Conservation (phyloP, 306 rosid genomes). For the Ammopiptanthus mongolicus region DNA sequence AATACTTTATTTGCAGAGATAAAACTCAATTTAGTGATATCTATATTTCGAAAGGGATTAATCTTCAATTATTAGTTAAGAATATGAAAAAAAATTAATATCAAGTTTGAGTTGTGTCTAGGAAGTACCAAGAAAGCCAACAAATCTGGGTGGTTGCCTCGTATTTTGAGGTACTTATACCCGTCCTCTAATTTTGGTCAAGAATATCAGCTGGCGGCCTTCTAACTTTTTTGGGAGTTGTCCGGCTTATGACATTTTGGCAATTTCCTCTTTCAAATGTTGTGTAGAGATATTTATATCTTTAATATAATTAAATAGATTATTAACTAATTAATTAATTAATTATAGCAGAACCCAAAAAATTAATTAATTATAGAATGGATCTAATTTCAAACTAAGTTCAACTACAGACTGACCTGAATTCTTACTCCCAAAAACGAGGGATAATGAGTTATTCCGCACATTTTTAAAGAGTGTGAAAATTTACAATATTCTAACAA, state of each 20-base stretch:
- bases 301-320: background rate
- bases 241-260: background rate
- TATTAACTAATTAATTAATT: no score
- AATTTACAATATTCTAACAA: no score
- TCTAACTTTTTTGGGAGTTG: background rate
- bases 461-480: no score
- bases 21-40: no score
- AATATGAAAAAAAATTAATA: no score
- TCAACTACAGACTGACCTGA: no score
- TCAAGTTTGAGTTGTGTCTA: background rate
- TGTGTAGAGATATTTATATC: background rate
- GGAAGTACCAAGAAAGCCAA: conserved; percentile 7
- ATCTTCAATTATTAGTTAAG: no score
- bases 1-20: no score
- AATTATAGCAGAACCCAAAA: no score
- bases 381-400: background rate
- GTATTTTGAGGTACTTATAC: background rate
- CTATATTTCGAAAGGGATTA: no score
- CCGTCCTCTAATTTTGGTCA: background rate
- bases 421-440: no score
- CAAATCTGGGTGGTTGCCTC: background rate
- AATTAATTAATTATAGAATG: background rate
- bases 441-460: no score
- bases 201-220: background rate
- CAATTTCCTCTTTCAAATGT: background rate